Evolutionary conservation across 1,139 yeast species (phyloP).

Genomic region (Hansenula lynferdii): DNA sequence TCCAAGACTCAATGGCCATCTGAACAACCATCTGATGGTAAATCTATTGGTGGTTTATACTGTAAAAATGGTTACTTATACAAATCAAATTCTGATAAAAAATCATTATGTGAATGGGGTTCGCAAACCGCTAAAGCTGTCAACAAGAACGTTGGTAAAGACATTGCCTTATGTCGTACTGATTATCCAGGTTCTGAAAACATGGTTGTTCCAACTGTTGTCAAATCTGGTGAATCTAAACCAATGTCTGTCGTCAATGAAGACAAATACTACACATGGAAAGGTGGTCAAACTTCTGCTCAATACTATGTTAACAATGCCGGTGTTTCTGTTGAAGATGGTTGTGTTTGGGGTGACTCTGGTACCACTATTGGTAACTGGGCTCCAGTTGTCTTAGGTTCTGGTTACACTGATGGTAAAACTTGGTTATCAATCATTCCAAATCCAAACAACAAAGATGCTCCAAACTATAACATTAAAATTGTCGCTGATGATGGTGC

Average conservation of each 20-base stretch:
- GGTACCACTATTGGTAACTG: slow-evolving; percentile 89
- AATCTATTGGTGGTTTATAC: slow-evolving; percentile 82
- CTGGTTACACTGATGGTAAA: slow-evolving; percentile 76
- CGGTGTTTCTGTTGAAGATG: slow-evolving; percentile 83
- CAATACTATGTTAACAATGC: slow-evolving; percentile 98
- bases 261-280: slow-evolving; percentile 74
- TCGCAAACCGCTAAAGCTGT: slow-evolving; percentile 61
- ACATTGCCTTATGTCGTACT: slow-evolving; percentile 91
- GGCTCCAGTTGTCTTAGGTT: slow-evolving; percentile 96
- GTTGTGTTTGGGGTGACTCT: slow-evolving; percentile 93
- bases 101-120: slow-evolving; percentile 85
- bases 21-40: slow-evolving; percentile 79
- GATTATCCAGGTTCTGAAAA: slow-evolving; percentile 99
- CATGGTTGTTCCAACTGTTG: slow-evolving; percentile 91
- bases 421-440: slow-evolving; percentile 91
- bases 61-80: slow-evolving; percentile 79
- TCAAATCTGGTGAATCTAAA: slow-evolving; percentile 58
- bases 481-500: slow-evolving; percentile 72
- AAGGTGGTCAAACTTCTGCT: slow-evolving; percentile 79
- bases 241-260: slow-evolving; percentile 79
- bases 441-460: slow-evolving; percentile 78
- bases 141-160: slow-evolving; percentile 52
- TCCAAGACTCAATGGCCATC: slow-evolving; percentile 97
- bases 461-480: slow-evolving; percentile 83
- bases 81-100: slow-evolving; percentile 61